These are phyloP conservation scores for Picea glauca DNA, from an alignment of 75 land plant species.

Conservation along the genomic window DNA sequence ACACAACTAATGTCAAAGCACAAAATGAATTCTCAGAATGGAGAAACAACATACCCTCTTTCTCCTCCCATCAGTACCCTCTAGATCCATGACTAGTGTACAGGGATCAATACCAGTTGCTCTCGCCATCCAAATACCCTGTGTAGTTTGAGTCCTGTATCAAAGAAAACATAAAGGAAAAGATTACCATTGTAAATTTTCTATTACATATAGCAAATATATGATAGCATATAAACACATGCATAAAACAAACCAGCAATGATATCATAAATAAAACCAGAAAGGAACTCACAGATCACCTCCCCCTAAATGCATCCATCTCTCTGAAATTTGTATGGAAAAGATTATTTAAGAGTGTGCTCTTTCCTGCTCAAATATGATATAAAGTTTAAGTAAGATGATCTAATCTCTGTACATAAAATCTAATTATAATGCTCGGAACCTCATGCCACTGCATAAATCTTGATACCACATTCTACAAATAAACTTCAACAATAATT, in stretches of 20 bases:
- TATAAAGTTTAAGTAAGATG: not conserved
- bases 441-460: not conserved
- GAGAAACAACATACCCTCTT: constrained; percentile 30
- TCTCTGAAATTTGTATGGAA: constrained; percentile 56
- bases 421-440: not conserved
- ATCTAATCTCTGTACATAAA: not conserved
- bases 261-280: not conserved
- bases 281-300: constrained; percentile 22
- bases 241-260: not conserved
- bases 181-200: not conserved
- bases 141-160: constrained; percentile 59
- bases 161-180: not conserved
- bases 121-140: constrained; percentile 64
- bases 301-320: constrained; percentile 69
- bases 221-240: not conserved
- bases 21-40: not conserved
- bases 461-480: not conserved
- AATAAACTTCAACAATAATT: not conserved
- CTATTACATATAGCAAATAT: not conserved
- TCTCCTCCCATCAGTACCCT: constrained; percentile 77
- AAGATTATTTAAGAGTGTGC: constrained; percentile 70
- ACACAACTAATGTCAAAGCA: not conserved
- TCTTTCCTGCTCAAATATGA: constrained; percentile 50
- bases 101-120: constrained; percentile 48
- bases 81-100: constrained; percentile 68